Base-by-base conservation (phyloP, 805 yeast genomes). In the Cyberlindnera suaveolens region DNA sequence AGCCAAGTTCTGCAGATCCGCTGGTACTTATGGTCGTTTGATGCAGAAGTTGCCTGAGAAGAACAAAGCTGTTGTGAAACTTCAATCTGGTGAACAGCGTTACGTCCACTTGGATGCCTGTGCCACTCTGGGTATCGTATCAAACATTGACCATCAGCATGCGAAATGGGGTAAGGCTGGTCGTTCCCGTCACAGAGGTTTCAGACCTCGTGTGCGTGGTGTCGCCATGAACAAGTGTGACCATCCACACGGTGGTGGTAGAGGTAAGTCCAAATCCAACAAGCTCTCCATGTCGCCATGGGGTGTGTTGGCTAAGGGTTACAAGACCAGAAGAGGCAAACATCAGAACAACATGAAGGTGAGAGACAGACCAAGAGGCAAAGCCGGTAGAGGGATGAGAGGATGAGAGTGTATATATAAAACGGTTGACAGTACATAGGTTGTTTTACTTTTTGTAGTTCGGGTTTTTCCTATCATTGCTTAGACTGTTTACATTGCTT, bases 241-340 rank as follows among this genome's bases (percentile, higher is more conserved):
- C 67, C 99, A 93, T 72, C 99, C 99, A 52, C 90, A 88, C 60
- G 99, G 99, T 74, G 99, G 99, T 82, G 99, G 99, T 70, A 82
- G 99, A 76, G 99, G 99, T 78, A 93, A 93, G 67, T 85, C 96
- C 48, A 93, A 93, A 80, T 87, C 96, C 51, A 90, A 91, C 68
- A 91, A 88, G 71, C 75, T 85, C 46, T 86, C 98, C 16, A 87
- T 85, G 72, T 85, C 96, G 43, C 95, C 95, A 64, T 91, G 98
- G 96, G 99, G 99, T 58, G 82, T 82, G 47, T 66, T 85, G 59
- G 83, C 91, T 34, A 91, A 91, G 75, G 95, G 93, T 65, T 90
- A 80, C 71, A 90, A 88, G 78, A 93, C 98, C 14, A 82, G 99
- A 70, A 80, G 83, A 56, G 95, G 95, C 61, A 88, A 86, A 68